Conservation (phyloP, 345 rosid species). For the Heritiera fomes region DNA sequence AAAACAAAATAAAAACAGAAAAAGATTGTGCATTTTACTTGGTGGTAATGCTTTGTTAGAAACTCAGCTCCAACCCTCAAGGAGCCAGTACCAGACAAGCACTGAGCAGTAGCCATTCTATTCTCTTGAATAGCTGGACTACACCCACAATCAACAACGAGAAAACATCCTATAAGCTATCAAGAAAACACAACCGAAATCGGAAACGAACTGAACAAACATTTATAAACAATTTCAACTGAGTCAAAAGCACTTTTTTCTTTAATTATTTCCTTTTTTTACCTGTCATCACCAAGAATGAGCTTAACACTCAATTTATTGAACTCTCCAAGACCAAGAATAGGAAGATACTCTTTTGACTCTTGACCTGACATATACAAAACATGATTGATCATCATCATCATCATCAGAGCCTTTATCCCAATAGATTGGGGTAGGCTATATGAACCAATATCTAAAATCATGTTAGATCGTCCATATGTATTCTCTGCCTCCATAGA, state of each 20-base stretch:
- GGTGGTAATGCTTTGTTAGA: constrained; percentile 71
- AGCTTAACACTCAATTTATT: constrained; percentile 91
- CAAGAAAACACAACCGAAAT: not conserved
- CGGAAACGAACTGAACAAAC: not conserved
- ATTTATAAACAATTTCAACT: not conserved
- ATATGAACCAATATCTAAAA: too few relatives aligned
- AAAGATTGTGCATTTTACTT: constrained; percentile 35
- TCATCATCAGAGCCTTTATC: too few relatives aligned
- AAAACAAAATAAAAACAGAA: constrained; percentile 1
- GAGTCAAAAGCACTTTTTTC: not conserved
- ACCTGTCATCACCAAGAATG: constrained; percentile 87
- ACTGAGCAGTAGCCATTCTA: constrained; percentile 83
- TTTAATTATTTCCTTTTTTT: not conserved
- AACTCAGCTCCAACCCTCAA: constrained; percentile 96
- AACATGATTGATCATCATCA: constrained; percentile 20
- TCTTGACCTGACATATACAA: constrained; percentile 50
- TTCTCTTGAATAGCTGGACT: constrained; percentile 77
- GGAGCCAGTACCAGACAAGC: constrained; percentile 97
- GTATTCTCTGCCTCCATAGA: too few relatives aligned
- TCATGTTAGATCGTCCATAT: too few relatives aligned
- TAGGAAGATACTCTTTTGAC: constrained; percentile 92
- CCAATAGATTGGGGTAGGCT: too few relatives aligned
- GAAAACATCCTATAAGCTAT: not conserved
- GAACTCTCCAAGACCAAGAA: constrained; percentile 82
- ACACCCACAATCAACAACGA: constrained; percentile 10